Evolutionary conservation across 805 yeast genomes (phyloP).

Genomic region (Candida krabiensis): DNA sequence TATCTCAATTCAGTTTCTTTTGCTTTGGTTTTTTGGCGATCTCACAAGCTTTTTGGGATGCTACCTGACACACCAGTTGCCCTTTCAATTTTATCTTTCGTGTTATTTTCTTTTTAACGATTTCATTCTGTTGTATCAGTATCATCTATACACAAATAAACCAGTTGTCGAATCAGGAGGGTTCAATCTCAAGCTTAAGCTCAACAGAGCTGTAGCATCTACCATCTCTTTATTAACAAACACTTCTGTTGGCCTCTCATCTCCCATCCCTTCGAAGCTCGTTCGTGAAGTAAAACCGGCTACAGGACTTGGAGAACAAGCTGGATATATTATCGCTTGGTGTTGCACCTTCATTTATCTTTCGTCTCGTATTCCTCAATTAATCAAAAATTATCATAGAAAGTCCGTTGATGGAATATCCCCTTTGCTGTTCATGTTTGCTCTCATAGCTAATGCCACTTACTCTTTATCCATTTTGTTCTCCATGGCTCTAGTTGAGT

Average conservation of each 20-base stretch:
- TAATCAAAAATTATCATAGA: conserved; percentile 69
- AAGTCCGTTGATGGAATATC: conserved; percentile 88
- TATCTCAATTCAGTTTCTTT: conserved; percentile 30
- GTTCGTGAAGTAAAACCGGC: background rate
- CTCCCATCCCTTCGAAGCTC: background rate
- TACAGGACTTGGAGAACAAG: background rate
- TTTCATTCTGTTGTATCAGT: conserved; percentile 65
- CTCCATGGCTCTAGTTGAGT: conserved; percentile 51
- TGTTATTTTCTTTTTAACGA: conserved; percentile 76
- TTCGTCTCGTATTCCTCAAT: conserved; percentile 80
- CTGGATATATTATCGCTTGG: conserved; percentile 65
- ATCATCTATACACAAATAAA: conserved; percentile 56
- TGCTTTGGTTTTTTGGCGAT: conserved; percentile 37
- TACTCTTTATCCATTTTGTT: conserved; percentile 75
- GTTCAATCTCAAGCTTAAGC: conserved; percentile 2
- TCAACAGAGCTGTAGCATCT: conserved; percentile 2
- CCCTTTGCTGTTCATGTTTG: conserved; percentile 74
- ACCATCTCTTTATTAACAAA: conserved; percentile 34
- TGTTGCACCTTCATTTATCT: conserved; percentile 72
- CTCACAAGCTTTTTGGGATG: conserved; percentile 58
- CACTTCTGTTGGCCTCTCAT: conserved; percentile 2
- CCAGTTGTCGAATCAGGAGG: conserved; percentile 5
- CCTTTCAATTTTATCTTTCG: conserved; percentile 77
- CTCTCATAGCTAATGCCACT: conserved; percentile 73
- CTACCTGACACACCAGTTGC: conserved; percentile 68